Evolutionary conservation across 1,139 yeast species (phyloP).

Genomic region (Pichia sp.): DNA sequence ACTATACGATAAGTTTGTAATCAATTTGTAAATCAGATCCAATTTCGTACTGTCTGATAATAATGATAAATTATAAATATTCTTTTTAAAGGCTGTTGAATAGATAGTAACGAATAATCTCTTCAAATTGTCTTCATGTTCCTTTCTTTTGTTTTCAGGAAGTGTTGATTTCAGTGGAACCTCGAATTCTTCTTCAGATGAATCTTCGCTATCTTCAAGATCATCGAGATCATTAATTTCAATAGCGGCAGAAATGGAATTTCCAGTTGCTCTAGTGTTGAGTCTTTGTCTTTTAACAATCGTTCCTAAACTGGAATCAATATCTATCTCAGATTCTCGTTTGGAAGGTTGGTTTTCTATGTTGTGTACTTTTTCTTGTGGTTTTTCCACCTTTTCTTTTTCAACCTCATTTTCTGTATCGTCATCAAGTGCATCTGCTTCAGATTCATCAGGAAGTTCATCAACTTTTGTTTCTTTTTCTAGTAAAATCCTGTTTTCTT

Average conservation of each 20-base stretch:
- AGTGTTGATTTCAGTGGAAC: not conserved
- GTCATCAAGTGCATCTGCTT: too few species aligned
- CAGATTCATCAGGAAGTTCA: too few species aligned
- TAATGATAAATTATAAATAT: constrained; percentile 21
- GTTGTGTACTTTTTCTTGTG: not conserved
- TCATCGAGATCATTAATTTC: constrained; percentile 19
- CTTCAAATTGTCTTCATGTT: not conserved
- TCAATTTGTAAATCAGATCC: constrained; percentile 30
- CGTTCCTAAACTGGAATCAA: not conserved
- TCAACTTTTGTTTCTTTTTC: too few species aligned
- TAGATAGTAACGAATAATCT: constrained; percentile 20
- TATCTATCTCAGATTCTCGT: not conserved
- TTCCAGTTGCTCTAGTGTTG: not conserved
- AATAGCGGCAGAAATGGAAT: constrained; percentile 14
- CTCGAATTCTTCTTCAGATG: constrained; percentile 5
- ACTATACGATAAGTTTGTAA: constrained; percentile 26
- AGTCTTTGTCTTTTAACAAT: constrained; percentile 6
- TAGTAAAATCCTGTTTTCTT: not conserved
- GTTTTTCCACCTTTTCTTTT: too few species aligned
- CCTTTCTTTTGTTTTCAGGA: not conserved
- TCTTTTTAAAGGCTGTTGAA: constrained; percentile 23
- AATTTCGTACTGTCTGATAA: constrained; percentile 26
- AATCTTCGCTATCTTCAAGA: constrained; percentile 15
- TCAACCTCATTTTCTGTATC: too few species aligned
- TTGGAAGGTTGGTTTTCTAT: not conserved